Evolutionary conservation across 768 basidiomycete species (phyloP).

Genomic region (Boletus insuetus): DNA sequence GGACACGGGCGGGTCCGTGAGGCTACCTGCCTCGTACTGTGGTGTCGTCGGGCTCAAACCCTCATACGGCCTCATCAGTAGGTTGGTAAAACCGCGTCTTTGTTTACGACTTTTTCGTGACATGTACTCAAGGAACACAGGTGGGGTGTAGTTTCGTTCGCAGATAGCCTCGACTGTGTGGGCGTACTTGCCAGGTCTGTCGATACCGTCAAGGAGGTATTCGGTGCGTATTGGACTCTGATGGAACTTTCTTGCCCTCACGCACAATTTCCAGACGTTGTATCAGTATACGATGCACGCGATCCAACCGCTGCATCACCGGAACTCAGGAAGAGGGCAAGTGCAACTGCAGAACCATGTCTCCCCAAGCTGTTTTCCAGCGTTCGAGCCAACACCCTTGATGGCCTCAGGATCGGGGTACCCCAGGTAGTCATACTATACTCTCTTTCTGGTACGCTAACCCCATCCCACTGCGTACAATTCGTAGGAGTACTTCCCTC

Average conservation of each 20-base stretch:
- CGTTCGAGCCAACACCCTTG: conserved; percentile 26
- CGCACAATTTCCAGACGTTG: conserved; percentile 24
- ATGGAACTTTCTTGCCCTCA: conserved; percentile 1
- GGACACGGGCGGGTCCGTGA: conserved; percentile 93
- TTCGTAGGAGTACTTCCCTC: conserved; percentile 74
- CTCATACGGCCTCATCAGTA: conserved; percentile 87
- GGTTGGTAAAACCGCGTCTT: conserved; percentile 43
- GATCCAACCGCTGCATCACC: conserved; percentile 73
- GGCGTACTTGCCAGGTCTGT: conserved; percentile 70
- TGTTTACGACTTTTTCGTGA: neutral
- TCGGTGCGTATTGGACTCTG: conserved; percentile 43
- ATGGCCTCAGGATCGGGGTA: conserved; percentile 68
- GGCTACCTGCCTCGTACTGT: conserved; percentile 92
- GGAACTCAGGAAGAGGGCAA: conserved; percentile 36
- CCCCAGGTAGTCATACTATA: conserved; percentile 52
- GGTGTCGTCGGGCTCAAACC: conserved; percentile 92
- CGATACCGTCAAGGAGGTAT: conserved; percentile 48
- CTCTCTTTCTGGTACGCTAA: neutral
- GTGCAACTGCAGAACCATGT: conserved; percentile 23
- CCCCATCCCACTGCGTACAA: neutral
- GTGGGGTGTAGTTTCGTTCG: conserved; percentile 90
- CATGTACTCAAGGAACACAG: conserved; percentile 37
- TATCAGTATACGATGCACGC: conserved; percentile 51
- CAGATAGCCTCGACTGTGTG: conserved; percentile 93
- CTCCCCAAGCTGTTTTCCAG: neutral